A percentile compares a stretch with the other conserved stretches of the same genome.
Conservation (phyloP, 768 basidiomycete genomes). For the Asterophora parasitica region DNA sequence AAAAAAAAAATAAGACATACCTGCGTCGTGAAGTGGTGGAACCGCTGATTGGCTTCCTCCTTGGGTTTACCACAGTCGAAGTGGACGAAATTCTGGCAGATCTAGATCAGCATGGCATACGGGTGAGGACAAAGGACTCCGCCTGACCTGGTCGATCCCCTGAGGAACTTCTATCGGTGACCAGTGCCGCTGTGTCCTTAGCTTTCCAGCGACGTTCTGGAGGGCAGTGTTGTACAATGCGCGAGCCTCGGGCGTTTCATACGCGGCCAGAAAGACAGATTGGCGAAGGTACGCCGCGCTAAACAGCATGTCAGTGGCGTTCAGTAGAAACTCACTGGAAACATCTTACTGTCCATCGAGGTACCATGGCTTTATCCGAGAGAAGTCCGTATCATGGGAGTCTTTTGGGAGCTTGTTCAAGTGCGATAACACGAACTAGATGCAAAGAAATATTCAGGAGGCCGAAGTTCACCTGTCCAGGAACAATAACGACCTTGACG, state of each 20-base stretch:
- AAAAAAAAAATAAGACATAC: slow-evolving; percentile 28
- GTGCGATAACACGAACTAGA: slow-evolving; percentile 77
- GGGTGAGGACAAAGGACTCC: not conserved
- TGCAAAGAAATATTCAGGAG: not conserved
- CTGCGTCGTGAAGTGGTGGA: slow-evolving; percentile 83
- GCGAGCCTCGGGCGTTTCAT: slow-evolving; percentile 86
- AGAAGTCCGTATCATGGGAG: slow-evolving; percentile 92
- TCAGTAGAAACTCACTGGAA: not conserved
- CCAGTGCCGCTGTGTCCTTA: slow-evolving; percentile 67
- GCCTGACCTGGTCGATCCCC: slow-evolving; percentile 74
- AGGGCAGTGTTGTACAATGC: slow-evolving; percentile 70
- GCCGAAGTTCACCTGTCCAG: not conserved
- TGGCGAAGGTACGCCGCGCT: slow-evolving; percentile 88
- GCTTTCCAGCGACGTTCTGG: slow-evolving; percentile 82
- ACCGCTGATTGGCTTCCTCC: slow-evolving; percentile 84
- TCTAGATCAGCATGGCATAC: not conserved
- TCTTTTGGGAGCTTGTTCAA: slow-evolving; percentile 90
- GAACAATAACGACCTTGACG: slow-evolving; percentile 59
- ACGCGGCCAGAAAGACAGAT: slow-evolving; percentile 79
- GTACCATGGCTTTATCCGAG: slow-evolving; percentile 97
- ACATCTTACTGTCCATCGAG: slow-evolving; percentile 81
- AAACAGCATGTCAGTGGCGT: not conserved
- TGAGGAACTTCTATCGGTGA: slow-evolving; percentile 72
- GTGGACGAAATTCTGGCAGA: slow-evolving; percentile 56
- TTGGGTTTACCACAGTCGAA: slow-evolving; percentile 70